Conservation (phyloP, 129 eudicot genomes). For the Calendula officinalis region DNA sequence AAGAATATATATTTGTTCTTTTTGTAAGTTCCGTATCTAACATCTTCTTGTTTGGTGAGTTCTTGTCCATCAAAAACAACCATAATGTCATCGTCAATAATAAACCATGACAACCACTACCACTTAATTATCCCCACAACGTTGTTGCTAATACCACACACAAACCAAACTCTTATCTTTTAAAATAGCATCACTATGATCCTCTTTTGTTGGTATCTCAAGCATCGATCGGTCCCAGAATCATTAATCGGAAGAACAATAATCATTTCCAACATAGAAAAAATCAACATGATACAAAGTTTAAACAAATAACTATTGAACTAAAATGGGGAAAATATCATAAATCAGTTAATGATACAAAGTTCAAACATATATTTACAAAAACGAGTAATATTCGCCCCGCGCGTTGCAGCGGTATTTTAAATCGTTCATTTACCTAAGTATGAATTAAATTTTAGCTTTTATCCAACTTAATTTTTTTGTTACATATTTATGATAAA, state of each 20-base stretch:
- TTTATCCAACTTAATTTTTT: too few relatives aligned
- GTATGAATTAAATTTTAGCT: too few relatives aligned
- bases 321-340: too few relatives aligned
- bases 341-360: too few relatives aligned
- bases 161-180: constrained; percentile 8
- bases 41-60: constrained; percentile 17
- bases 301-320: too few relatives aligned
- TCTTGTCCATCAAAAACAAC: constrained; percentile 6
- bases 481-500: too few relatives aligned
- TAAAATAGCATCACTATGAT: constrained; percentile 10
- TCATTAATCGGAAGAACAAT: neutral
- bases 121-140: neutral
- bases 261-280: neutral
- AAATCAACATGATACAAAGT: neutral
- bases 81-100: constrained; percentile 24
- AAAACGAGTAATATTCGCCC: too few relatives aligned
- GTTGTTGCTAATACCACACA: constrained; percentile 13
- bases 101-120: constrained; percentile 35
- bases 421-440: too few relatives aligned
- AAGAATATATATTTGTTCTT: neutral
- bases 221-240: neutral
- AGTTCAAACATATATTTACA: too few relatives aligned
- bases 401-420: too few relatives aligned
- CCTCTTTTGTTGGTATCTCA: constrained; percentile 14
- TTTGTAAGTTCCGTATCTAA: constrained; percentile 23